Base-by-base conservation (phyloP, 768 basidiomycete species). In the Kwoniella pini region DNA sequence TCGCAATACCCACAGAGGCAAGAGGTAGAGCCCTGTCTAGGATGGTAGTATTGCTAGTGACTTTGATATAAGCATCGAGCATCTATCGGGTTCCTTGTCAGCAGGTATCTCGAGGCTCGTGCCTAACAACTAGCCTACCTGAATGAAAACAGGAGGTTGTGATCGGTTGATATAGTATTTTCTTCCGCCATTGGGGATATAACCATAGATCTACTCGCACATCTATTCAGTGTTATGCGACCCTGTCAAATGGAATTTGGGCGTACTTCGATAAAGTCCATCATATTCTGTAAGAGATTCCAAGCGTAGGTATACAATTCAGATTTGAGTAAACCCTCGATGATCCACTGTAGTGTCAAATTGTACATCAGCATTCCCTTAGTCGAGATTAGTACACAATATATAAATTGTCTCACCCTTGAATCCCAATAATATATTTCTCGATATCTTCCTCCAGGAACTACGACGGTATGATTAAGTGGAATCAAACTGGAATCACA, bases 131-230 rank as follows among this genome's bases (percentile, higher is more conserved):
- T 46, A 27, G 44, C 82, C 56, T 59, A 88, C 89, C 69, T 87
- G 87, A 56, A 89, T 85, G 80, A 95, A 95, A 28, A 95, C 72
- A 3, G 93, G 93, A 13, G 92, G 92, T 71, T 95, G 91, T n/a
- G 91, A 94, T 58, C 94, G 85, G 70, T 94, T 84, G 64, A 95
- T 77, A 78, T 95, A 96, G 71, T 96, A 96, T 51, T 89, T 91
- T 36, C 75, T 83, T 3, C 91, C 93, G 6, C 94, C 94, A 69
- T 96, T 97, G 1, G 94, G 94, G 63, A 97, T 87, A 80, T 96
- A 97, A 0, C 93, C 94, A 69, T 89, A 85, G 22, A 38, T n/a
- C 72, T 74, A 26, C 36, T 39, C 40, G 6, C 5, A 10, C 33
- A 7, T 36, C 7, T 7, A 36, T 36, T 36, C 15, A 15, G 33